Evolutionary conservation across 257 asterid genomes (phyloP).

Genomic region (Pogostemon cablin): DNA sequence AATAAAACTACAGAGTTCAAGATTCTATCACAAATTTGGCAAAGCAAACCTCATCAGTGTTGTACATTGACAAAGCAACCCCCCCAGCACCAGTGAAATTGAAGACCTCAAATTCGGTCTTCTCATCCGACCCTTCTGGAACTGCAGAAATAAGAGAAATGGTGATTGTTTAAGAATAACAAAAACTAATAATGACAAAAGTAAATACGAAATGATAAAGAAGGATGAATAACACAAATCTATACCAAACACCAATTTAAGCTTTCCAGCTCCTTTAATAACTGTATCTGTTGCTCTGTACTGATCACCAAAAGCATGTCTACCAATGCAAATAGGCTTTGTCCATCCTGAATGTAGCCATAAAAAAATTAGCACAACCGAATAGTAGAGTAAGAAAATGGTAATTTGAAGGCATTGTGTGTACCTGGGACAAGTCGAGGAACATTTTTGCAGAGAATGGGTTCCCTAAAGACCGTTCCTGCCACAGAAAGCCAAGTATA

Average conservation of each 20-base stretch:
- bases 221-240: slow-evolving; percentile 4
- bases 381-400: slow-evolving; percentile 13
- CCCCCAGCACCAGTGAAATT: slow-evolving; percentile 97
- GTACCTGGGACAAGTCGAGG: slow-evolving; percentile 95
- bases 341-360: slow-evolving; percentile 77
- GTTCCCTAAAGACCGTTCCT: slow-evolving; percentile 99
- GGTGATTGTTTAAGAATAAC: slow-evolving; percentile 7
- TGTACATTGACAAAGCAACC: slow-evolving; percentile 96
- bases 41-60: slow-evolving; percentile 93
- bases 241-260: slow-evolving; percentile 90
- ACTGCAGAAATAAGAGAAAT: slow-evolving; percentile 46
- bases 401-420: neutral
- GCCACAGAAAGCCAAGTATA: slow-evolving; percentile 26
- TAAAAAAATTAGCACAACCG: slow-evolving; percentile 20
- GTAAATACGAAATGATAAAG: neutral
- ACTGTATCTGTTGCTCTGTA: slow-evolving; percentile 96
- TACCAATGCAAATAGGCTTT: slow-evolving; percentile 95
- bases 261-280: slow-evolving; percentile 92
- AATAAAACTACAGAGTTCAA: neutral
- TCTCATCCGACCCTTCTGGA: slow-evolving; percentile 80
- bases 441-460: slow-evolving; percentile 90
- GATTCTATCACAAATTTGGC: slow-evolving; percentile 13
- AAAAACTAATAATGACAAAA: slow-evolving; percentile 3
- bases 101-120: slow-evolving; percentile 80
- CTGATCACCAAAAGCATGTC: slow-evolving; percentile 99